Evolutionary conservation across 2,329 filamentous ascomycete genomes (phyloP), one percentile per base, ranked within the genome.

Genomic region (Venturia asperata): DNA sequence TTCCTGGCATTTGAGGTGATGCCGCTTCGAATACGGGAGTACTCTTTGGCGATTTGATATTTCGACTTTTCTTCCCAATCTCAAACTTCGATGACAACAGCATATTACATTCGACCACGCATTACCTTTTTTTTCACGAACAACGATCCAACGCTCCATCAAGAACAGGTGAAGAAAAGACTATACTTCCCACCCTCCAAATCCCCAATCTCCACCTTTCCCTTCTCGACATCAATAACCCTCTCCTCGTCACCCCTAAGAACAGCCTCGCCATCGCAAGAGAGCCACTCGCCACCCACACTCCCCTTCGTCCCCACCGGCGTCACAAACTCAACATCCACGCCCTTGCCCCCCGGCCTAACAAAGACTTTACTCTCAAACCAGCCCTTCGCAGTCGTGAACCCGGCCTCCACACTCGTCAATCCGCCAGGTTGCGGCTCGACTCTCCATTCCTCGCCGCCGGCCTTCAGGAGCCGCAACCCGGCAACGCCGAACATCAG

Each of bases 341-440:
- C n/a, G n/a, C 49, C 11, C 24, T 6, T 30, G 5, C 47, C 47
- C 9, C 24, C 15, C 47, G n/a, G 4, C 47, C 47, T 52, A 3
- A 52, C 47, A 52, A 24, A 10, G 11, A 9, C 11, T 21, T 27
- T 52, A 27, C 21, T 11, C 47, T 55, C 27, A 67, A 78, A 82
- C 65, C 71, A 74, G 0, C 80, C 80, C 42, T 80, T 66, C 19
- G 67, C 68, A 1, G 80, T 82, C 41, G 70, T 73, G 65, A 82
- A 82, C 0, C 80, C 80, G 1, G 75, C 78, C 67, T 80, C 73
- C 3, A 77, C 79, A 52, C 67, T 72, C 19, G 68, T 72, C 66
- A 82, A 67, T 66, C 79, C 78, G 1, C 77, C 79, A 64, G 79
- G 76, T 64, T 76, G 72, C 5, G 80, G 81, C n/a, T 70, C 74